Evolutionary conservation across 2,329 filamentous ascomycete species (phyloP), one percentile per base, ranked within the genome.

Genomic region (Diplocarpon rosae): DNA sequence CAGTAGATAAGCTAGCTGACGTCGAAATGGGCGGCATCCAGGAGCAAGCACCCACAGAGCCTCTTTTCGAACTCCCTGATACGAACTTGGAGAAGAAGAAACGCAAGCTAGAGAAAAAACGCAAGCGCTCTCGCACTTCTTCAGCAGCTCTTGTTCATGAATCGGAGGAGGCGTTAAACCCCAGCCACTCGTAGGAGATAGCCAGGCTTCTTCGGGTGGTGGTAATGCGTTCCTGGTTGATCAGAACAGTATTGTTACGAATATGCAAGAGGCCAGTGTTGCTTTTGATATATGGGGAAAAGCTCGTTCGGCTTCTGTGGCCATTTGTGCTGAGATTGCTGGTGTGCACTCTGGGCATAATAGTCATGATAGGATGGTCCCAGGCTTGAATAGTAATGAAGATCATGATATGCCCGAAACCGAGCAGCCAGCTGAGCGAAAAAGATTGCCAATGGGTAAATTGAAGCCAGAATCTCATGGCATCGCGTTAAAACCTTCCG

Each of bases 121-220:
- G 43, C 16, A 47, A 48, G 44, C 45, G 45, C 36, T 46, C 47
- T 9, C 35, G n/a, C 31, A 35, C 33, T 28, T 20, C 34, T 32
- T 35, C 42, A n/a, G 44, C 43, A 13, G 5, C 42, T 12, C 40
- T 46, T 37, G 31, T 37, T 10, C 45, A 52, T 30, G 32, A 39
- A 11, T 31, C 45, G 36, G 35, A 41, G 11, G 41, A 56, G 44
- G 37, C 43, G 43, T 47, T 46, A 63, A 63, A 64, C 58, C 54
- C 40, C 35, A 47, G 44, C 55, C 62, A 62, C 59, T 61, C 58
- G 56, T 61, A 62, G 20, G 20, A 24, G 49, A 50, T 51, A 47
- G 51, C 57, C 60, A 62, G 60, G 62, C 48, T 43, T 56, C 52
- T 59, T 47, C 58, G 60, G 57, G 60, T 63, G 62, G 57, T 59